Percentiles rank a stretch among this genome's conserved stretches.
These are phyloP conservation scores for Trypethelium eluteriae DNA, from an alignment of 495 filamentous ascomycete species.

Conservation along the genomic window DNA sequence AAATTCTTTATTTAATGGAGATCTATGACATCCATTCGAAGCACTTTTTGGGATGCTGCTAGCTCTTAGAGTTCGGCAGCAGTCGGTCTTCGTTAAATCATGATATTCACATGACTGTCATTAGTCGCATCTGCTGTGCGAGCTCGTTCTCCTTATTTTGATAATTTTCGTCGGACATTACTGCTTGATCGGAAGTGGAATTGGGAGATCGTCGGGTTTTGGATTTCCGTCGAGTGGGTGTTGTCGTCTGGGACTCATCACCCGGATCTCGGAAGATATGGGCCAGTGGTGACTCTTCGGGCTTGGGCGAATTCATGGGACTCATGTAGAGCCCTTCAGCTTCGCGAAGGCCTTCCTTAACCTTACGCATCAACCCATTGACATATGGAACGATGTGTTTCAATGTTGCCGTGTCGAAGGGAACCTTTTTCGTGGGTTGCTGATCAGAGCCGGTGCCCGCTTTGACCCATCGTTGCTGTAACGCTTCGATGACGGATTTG, in stretches of 20 bases:
- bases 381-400: slow-evolving; percentile 80
- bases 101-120: slow-evolving; percentile 15
- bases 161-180: slow-evolving; percentile 11
- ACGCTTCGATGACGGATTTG: slow-evolving; percentile 72
- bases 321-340: slow-evolving; percentile 43
- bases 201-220: not conserved
- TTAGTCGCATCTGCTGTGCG: slow-evolving; percentile 15
- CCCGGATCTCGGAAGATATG: slow-evolving; percentile 54
- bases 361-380: slow-evolving; percentile 69
- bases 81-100: slow-evolving; percentile 5
- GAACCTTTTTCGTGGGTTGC: slow-evolving; percentile 60
- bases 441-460: slow-evolving; percentile 36
- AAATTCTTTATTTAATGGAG: not conserved
- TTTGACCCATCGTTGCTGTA: slow-evolving; percentile 53
- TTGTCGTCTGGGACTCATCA: not conserved
- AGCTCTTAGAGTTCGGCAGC: not conserved
- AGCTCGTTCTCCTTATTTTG: slow-evolving; percentile 16
- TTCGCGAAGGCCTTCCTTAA: slow-evolving; percentile 57
- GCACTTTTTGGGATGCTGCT: not conserved
- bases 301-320: slow-evolving; percentile 32
- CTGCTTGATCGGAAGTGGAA: not conserved
- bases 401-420: slow-evolving; percentile 85
- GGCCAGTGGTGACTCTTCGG: slow-evolving; percentile 33
- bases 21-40: not conserved
- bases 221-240: not conserved